Conservation (phyloP, 1,139 yeast species). For the Ogataea hybrid region DNA sequence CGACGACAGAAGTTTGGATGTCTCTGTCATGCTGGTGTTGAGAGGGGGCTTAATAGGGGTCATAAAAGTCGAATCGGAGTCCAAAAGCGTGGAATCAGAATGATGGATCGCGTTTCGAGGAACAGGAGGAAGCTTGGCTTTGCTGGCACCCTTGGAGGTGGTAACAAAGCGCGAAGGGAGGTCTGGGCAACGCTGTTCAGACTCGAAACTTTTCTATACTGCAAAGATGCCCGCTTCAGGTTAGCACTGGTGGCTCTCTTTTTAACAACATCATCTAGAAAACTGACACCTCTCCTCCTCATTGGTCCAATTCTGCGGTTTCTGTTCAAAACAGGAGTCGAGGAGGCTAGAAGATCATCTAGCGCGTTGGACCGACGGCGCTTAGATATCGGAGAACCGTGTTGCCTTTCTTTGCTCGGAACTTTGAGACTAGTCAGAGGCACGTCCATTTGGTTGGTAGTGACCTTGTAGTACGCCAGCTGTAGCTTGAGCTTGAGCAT, state of each 20-base stretch:
- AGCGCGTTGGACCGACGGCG: conserved; percentile 21
- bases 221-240: conserved; percentile 23
- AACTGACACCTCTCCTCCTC: conserved; percentile 14
- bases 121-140: conserved; percentile 28
- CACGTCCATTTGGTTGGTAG: conserved; percentile 48
- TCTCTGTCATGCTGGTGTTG: conserved; percentile 4
- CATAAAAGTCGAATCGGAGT: conserved; percentile 11
- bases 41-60: conserved; percentile 14
- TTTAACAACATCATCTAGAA: conserved; percentile 26
- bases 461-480: conserved; percentile 75
- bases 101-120: conserved; percentile 21
- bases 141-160: conserved; percentile 8
- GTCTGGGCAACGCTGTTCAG: conserved; percentile 21
- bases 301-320: conserved; percentile 11
- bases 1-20: conserved; percentile 5
- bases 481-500: conserved; percentile 68
- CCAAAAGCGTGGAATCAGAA: conserved; percentile 11
- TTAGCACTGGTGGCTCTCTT: conserved; percentile 27
- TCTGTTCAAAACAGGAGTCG: conserved; percentile 32
- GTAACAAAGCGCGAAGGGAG: conserved; percentile 28
- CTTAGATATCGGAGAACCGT: conserved; percentile 8
- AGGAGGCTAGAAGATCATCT: conserved; percentile 34
- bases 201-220: conserved; percentile 8
- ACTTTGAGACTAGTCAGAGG: conserved; percentile 32
- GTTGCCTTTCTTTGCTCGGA: conserved; percentile 4